A percentile compares a stretch with the other conserved stretches of the same genome.
Evolutionary conservation across 306 rosid species (phyloP).

Genomic region (Prunus persica): DNA sequence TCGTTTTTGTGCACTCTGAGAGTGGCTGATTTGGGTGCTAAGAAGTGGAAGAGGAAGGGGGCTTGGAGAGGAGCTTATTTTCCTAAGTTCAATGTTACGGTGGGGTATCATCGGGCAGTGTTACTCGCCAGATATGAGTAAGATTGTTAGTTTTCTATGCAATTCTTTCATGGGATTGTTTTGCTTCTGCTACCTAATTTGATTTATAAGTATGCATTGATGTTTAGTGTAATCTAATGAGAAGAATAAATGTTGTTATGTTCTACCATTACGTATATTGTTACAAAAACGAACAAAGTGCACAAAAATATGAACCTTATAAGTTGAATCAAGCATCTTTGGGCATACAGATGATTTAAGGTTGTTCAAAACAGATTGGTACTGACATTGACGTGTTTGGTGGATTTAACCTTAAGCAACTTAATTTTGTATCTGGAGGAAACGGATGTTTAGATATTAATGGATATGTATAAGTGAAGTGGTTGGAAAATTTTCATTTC

Average conservation of each 20-base stretch:
- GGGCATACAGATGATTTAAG: not conserved
- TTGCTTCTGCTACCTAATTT: not conserved
- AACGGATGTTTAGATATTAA: not conserved
- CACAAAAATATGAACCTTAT: too few relatives aligned
- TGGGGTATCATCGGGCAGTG: conserved; percentile 87
- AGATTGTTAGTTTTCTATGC: conserved; percentile 6
- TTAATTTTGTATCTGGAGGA: not conserved
- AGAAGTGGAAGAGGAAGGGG: conserved; percentile 83
- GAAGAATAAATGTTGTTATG: not conserved
- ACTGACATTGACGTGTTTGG: not conserved
- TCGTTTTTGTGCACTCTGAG: conserved; percentile 72
- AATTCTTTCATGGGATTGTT: not conserved
- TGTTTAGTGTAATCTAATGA: not conserved
- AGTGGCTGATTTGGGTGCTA: conserved; percentile 64
- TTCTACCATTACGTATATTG: not conserved
- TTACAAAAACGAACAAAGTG: not conserved
- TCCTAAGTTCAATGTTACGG: conserved; percentile 73
- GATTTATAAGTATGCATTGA: not conserved
- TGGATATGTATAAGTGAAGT: not conserved
- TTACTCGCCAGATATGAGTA: conserved; percentile 77
- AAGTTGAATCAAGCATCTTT: not conserved
- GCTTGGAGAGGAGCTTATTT: conserved; percentile 94
- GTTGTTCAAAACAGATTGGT: not conserved
- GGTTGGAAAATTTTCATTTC: not conserved
- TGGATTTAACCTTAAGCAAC: not conserved